Evolutionary conservation across 306 rosid species (phyloP).

Genomic region (Cicer arietinum): DNA sequence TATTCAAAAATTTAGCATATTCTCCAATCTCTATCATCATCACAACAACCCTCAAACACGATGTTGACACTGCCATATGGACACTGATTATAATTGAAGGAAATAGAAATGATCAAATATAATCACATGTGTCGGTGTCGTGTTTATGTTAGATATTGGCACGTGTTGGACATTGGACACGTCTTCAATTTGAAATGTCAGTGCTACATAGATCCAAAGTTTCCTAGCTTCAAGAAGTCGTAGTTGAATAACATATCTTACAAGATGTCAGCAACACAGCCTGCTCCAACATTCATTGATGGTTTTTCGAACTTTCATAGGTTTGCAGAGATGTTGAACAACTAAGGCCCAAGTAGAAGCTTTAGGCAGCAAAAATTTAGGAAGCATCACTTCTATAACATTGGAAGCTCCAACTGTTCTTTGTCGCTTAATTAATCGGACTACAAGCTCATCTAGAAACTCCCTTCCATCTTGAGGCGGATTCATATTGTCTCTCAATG

Average conservation of each 20-base stretch:
- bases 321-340: conserved; percentile 68
- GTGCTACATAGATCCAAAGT: not conserved
- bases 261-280: conserved; percentile 54
- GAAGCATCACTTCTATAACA: conserved; percentile 75
- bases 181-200: too few relatives aligned
- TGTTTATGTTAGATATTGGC: too few relatives aligned
- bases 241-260: conserved; percentile 35
- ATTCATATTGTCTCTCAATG: conserved; percentile 64
- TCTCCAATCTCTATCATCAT: not conserved
- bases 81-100: too few relatives aligned
- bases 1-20: not conserved
- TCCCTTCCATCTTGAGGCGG: conserved; percentile 88
- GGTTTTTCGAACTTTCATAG: conserved; percentile 55
- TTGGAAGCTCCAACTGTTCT: conserved; percentile 63
- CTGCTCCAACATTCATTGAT: conserved; percentile 68
- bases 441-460: conserved; percentile 85
- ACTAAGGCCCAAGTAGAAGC: conserved; percentile 81
- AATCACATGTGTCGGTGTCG: too few relatives aligned
- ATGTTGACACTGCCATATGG: too few relatives aligned
- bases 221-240: conserved; percentile 23
- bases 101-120: too few relatives aligned
- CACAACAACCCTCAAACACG: not conserved
- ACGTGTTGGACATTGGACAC: too few relatives aligned
- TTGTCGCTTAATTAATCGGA: conserved; percentile 69
- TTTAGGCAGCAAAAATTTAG: conserved; percentile 66